Conservation (phyloP, 371 early-diverging fungal species). For the Apophysomyces sp. region DNA sequence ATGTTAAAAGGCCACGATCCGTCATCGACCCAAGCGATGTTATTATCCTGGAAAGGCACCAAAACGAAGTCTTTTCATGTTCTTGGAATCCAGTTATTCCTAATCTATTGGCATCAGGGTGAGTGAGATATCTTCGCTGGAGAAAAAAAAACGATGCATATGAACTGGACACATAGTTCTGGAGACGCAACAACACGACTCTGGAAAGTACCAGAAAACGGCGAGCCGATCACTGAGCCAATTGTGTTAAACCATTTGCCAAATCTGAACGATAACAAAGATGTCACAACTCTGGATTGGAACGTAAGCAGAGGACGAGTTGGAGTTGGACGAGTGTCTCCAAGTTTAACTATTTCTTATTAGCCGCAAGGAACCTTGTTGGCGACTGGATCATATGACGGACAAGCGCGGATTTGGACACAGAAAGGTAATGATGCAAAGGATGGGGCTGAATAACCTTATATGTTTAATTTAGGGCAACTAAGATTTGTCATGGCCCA, state of each 20-base stretch:
- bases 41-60: constrained; percentile 63
- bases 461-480: constrained; percentile 48
- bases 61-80: constrained; percentile 76
- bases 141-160: background rate
- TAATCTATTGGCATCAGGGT: constrained; percentile 83
- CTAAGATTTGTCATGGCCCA: constrained; percentile 66
- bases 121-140: constrained; percentile 7
- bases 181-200: constrained; percentile 88
- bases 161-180: constrained; percentile 44
- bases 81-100: constrained; percentile 82
- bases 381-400: constrained; percentile 93
- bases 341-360: background rate
- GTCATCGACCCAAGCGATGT: constrained; percentile 34
- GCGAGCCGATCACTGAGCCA: constrained; percentile 33
- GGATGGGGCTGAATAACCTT: background rate
- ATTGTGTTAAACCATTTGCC: constrained; percentile 63
- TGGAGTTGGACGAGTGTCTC: background rate
- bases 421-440: constrained; percentile 34
- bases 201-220: constrained; percentile 66
- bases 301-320: constrained; percentile 59
- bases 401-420: constrained; percentile 86
- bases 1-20: constrained; percentile 5
- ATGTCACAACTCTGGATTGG: constrained; percentile 92
- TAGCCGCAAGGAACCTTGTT: constrained; percentile 80
- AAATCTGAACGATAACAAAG: constrained; percentile 50